phyloP scores from a whole-genome alignment of 192 early-diverging fungal species.

The Linnemannia schmuckeri region DNA sequence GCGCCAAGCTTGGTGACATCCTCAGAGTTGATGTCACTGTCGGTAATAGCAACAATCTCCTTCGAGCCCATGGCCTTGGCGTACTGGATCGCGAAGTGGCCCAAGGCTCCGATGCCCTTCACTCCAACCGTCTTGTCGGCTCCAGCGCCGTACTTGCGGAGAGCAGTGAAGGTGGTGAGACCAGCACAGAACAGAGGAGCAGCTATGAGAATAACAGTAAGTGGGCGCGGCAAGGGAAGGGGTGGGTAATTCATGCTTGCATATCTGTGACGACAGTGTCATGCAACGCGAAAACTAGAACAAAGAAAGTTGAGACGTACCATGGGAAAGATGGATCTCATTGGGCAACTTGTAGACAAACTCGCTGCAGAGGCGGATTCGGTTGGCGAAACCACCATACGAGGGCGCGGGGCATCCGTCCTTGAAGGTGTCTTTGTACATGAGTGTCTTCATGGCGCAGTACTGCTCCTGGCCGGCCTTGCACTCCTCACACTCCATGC shows the following conservation, averaged over 20 bases:
- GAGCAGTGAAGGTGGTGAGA: constrained; percentile 72
- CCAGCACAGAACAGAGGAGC: constrained; percentile 89
- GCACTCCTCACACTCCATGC: constrained; percentile 50
- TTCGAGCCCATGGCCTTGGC: constrained; percentile 63
- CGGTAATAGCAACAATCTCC: constrained; percentile 67
- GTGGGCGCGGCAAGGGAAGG: not conserved
- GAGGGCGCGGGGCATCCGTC: constrained; percentile 65
- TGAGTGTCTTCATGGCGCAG: constrained; percentile 56
- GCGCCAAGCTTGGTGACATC: constrained; percentile 70
- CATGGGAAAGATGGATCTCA: constrained; percentile 60
- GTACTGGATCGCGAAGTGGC: constrained; percentile 76
- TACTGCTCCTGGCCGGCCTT: constrained; percentile 25
- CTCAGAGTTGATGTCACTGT: constrained; percentile 60
- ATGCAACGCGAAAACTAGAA: not conserved
- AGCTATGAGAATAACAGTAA: constrained; percentile 26
- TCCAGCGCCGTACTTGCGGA: constrained; percentile 62
- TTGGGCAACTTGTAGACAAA: constrained; percentile 76
- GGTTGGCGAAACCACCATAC: constrained; percentile 62
- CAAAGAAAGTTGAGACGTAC: not conserved
- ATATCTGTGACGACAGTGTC: not conserved
- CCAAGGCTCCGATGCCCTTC: constrained; percentile 77
- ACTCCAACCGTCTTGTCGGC: constrained; percentile 66
- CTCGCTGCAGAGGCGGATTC: constrained; percentile 66
- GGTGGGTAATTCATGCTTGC: not conserved
- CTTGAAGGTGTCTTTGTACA: constrained; percentile 67